Conservation (phyloP, 768 basidiomycete genomes). For the Collybia mongolica region DNA sequence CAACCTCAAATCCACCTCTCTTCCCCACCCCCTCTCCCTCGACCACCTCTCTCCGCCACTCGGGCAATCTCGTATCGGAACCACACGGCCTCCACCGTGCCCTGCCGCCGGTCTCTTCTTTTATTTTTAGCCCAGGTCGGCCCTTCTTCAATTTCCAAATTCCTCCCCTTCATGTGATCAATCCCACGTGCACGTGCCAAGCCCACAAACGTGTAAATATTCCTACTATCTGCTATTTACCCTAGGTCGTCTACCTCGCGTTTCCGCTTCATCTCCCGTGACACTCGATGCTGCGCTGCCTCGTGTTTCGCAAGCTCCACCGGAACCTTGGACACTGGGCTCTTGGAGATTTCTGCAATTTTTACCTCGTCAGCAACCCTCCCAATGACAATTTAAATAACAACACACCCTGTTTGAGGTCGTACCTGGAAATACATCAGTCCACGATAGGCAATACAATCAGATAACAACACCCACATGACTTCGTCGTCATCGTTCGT, state of each 20-base stretch:
- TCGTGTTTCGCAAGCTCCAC: conserved; percentile 89
- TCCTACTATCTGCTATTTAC: conserved; percentile 22
- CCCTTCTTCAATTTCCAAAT: background rate
- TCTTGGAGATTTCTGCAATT: conserved; percentile 85
- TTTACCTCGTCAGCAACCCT: no score
- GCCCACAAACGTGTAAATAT: no score
- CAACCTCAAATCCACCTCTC: no score
- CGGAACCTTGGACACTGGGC: conserved; percentile 88
- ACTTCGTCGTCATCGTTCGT: conserved; percentile 96
- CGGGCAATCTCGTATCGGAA: no score
- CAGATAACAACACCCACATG: conserved; percentile 60
- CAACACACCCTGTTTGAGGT: conserved; percentile 83
- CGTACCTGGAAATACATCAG: conserved; percentile 61
- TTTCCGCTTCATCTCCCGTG: conserved; percentile 94
- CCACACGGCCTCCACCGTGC: no score
- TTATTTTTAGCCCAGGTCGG: background rate
- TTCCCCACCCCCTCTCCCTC: no score
- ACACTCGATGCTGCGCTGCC: conserved; percentile 86
- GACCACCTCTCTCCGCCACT: no score
- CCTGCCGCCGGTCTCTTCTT: no score
- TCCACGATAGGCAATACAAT: conserved; percentile 2
- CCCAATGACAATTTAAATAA: conserved; percentile 4
- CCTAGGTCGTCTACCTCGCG: conserved; percentile 79
- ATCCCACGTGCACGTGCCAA: no score
- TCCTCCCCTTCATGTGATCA: no score